A percentile compares a stretch with the other conserved stretches of the same genome.
phyloP scores from a whole-genome alignment of 768 basidiomycete species.

The Tephrocybe sp. region DNA sequence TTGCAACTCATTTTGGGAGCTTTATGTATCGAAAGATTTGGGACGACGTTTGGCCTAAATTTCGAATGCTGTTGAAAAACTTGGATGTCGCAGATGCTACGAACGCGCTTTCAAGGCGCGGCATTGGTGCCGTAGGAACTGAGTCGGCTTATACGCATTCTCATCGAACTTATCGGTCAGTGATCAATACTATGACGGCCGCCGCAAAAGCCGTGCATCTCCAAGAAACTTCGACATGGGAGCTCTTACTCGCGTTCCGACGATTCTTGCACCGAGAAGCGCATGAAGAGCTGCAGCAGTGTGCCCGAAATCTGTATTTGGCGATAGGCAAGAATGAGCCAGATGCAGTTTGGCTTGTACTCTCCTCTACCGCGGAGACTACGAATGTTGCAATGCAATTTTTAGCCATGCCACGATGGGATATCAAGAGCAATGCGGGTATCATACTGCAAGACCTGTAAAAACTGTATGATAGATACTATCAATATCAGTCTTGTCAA shows the following conservation, averaged over 20 bases:
- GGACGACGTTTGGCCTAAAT: slow-evolving; percentile 93
- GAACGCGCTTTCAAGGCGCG: slow-evolving; percentile 66
- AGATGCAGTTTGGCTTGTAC: slow-evolving; percentile 84
- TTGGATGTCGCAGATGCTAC: slow-evolving; percentile 64
- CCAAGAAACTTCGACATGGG: slow-evolving; percentile 76
- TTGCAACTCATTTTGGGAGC: slow-evolving; percentile 70
- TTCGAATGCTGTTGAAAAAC: slow-evolving; percentile 56
- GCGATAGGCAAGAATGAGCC: slow-evolving; percentile 61
- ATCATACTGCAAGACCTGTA: slow-evolving; percentile 28
- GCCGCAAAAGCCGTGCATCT: slow-evolving; percentile 67
- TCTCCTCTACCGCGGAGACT: slow-evolving; percentile 53
- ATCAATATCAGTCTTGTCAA: neutral
- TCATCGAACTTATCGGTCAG: slow-evolving; percentile 76
- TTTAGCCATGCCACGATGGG: slow-evolving; percentile 60
- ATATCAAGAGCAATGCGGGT: slow-evolving; percentile 49
- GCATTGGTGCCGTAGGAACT: slow-evolving; percentile 50
- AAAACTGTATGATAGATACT: no score
- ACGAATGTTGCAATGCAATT: slow-evolving; percentile 46
- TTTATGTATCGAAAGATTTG: slow-evolving; percentile 87
- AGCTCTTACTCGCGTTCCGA: slow-evolving; percentile 72
- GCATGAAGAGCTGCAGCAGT: slow-evolving; percentile 73
- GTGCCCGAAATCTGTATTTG: slow-evolving; percentile 64
- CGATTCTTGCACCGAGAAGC: slow-evolving; percentile 69
- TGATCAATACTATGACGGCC: slow-evolving; percentile 72
- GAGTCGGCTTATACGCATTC: slow-evolving; percentile 79